Base-by-base conservation (phyloP, 2,329 filamentous ascomycete species). In the Verticillium albo-atrum region DNA sequence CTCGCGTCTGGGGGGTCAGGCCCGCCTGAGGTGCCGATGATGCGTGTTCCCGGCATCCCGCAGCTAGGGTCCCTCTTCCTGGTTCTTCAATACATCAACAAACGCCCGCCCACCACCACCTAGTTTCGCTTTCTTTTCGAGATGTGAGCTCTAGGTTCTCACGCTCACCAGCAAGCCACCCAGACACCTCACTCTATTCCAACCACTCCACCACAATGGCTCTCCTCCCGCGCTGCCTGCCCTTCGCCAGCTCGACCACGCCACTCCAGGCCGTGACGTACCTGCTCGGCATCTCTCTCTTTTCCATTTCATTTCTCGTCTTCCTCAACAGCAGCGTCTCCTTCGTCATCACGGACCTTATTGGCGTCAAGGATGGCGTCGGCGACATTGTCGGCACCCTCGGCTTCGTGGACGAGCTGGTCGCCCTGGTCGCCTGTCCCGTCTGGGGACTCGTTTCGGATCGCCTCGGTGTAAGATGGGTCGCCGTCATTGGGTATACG, bases 231-330 rank as follows among this genome's bases (percentile, higher is more conserved):
- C 80, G 78, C 59, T 73, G 78, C 62, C 74, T 86, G 57, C 86
- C 86, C 28, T 88, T 89, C 73, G 79, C 84, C 62, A 72, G 79
- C 25, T 79, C 82, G 52, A 85, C 84, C n/a, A 87, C 86, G 14
- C 75, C 80, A 4, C 71, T 83, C 23, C 86, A 89, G 68, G 86
- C 84, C n/a, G 72, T 83, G 60, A 89, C 90, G 30, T 96, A 96
- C 73, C 85, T 96, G 35, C 82, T 92, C 64, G 89, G 88, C 70
- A 89, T 95, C 68, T 90, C 89, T 62, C 86, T 96, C 67, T 94
- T 94, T 79, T 91, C 88, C 74, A 95, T 96, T 69, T 89, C 89
- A 58, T 95, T 95, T 77, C 88, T 96, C 65, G 91, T 96, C 68
- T 96, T 96, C 76, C 84, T 96, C 63, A 95, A 95, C 79, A 90